Evolutionary conservation across 164 flowering plant genomes (phyloP), one percentile per base, ranked within the genome.

Genomic region (Malania oleifera): DNA sequence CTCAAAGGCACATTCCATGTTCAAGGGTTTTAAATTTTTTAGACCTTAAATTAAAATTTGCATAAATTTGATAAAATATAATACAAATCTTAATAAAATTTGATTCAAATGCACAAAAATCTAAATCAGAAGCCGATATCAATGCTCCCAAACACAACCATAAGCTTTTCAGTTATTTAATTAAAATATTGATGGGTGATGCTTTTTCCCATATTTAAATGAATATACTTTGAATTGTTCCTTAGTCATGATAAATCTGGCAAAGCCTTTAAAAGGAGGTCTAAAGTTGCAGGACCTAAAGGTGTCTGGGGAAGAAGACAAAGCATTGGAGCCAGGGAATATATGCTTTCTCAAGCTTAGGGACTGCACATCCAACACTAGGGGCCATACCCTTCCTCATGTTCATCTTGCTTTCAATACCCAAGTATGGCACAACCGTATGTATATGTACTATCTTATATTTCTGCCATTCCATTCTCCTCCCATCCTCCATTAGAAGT

Each of bases 181-280:
- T 7, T 38, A 38, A 38, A 38, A 38, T 12, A 38, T 5, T 15
- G 13, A 7, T 15, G 2, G 37, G 41, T 12, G 41, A 2, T 2
- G 14, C 41, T 38, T n/a, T n/a, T n/a, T n/a, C n/a, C n/a, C n/a
- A n/a, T n/a, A n/a, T n/a, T n/a, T n/a, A n/a, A n/a, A n/a, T n/a
- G n/a, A n/a, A n/a, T n/a, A n/a, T n/a, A n/a, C n/a, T n/a, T n/a
- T n/a, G n/a, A n/a, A n/a, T n/a, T n/a, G n/a, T 50, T 55, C 54
- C 56, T 38, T 40, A 40, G 63, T 65, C 65, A 64, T n/a, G n/a
- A n/a, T 49, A 60, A 24, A 40, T 60, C 50, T 56, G 63, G 61
- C 72, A 65, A 67, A 72, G 60, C 71, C 81, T 68, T 65, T 51
- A 69, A 78, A 81, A 76, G 79, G 63, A 63, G 81, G 79, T 73